Base-by-base conservation (phyloP, 768 basidiomycete genomes). In the Lyophyllum shimeji region DNA sequence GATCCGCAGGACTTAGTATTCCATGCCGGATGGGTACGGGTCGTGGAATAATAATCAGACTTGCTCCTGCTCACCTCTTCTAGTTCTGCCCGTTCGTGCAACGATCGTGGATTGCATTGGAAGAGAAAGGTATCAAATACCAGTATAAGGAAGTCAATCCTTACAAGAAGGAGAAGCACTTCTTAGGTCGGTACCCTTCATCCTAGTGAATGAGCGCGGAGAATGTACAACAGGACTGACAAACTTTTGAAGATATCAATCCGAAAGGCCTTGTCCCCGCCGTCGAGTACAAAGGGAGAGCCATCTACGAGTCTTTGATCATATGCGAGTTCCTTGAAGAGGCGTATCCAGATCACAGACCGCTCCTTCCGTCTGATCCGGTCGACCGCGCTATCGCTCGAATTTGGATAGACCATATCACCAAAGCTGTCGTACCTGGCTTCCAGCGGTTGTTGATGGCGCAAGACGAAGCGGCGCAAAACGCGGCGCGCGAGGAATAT, bases 181-280 rank as follows among this genome's bases (percentile, higher is more conserved):
- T 83, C 63, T 71, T 84, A 27, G 78, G 82, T 80, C 56, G 33
- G 75, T 53, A 27, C 17, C 24, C 17, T 20, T 33, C 27, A 13
- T 17, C 0, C 18, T 37, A 1, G 23, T 31, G 12, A 1, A 5
- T 20, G 9, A n/a, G n/a, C n/a, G 15, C 40, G 13, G 23, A 39
- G 34, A n/a, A 11, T 9, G 21, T 2, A n/a, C n/a, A n/a, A n/a
- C n/a, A n/a, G n/a, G n/a, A n/a, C 52, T 61, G 44, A 57, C 27
- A n/a, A 21, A 50, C 25, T 27, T 57, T 63, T 29, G 46, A 64
- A 74, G 75, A 74, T 31, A 78, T 89, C 61, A 87, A 87, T 57
- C 87, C 88, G 0, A 85, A 83, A 62, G 87, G 88, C 5, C 78
- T 89, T 43, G 86, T 90, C 11, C 87, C 87, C 0, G 76, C 75